Percentiles rank a stretch among this genome's conserved stretches.
These are phyloP conservation scores for Panus rudis DNA, from an alignment of 768 basidiomycete genomes.

Conservation along the genomic window DNA sequence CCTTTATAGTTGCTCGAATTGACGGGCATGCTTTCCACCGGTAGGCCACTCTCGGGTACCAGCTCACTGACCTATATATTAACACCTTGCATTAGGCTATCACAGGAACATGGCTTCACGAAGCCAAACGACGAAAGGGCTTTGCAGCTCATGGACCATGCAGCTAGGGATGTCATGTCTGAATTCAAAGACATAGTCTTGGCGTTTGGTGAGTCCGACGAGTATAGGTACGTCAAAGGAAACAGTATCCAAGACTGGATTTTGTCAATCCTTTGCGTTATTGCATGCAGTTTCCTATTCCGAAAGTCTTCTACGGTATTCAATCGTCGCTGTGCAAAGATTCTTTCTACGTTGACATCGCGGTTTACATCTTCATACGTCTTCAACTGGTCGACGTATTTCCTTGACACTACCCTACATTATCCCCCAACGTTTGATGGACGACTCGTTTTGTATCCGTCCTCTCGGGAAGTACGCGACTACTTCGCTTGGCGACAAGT, in stretches of 20 bases:
- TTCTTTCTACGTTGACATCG: constrained; percentile 75
- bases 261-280: not conserved
- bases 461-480: constrained; percentile 65
- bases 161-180: constrained; percentile 75
- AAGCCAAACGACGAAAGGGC: constrained; percentile 93
- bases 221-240: constrained; percentile 70
- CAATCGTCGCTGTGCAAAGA: constrained; percentile 83
- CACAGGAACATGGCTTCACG: constrained; percentile 70
- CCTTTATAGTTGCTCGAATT: constrained; percentile 78
- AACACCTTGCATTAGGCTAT: constrained; percentile 51
- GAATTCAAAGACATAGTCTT: constrained; percentile 79
- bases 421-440: constrained; percentile 95
- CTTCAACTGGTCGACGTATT: constrained; percentile 75
- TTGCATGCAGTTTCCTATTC: constrained; percentile 86
- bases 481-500: constrained; percentile 97
- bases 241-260: not conserved
- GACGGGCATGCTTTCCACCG: constrained; percentile 95
- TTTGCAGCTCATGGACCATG: constrained; percentile 85
- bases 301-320: constrained; percentile 69
- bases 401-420: constrained; percentile 61
- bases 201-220: constrained; percentile 95
- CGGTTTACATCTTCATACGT: constrained; percentile 90
- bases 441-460: constrained; percentile 77
- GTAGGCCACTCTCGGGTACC: constrained; percentile 33
- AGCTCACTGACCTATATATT: not conserved